Percentiles rank a stretch among this genome's conserved stretches.
These are phyloP conservation scores for Alnus glutinosa DNA, from an alignment of 306 rosid species.

Conservation along the genomic window DNA sequence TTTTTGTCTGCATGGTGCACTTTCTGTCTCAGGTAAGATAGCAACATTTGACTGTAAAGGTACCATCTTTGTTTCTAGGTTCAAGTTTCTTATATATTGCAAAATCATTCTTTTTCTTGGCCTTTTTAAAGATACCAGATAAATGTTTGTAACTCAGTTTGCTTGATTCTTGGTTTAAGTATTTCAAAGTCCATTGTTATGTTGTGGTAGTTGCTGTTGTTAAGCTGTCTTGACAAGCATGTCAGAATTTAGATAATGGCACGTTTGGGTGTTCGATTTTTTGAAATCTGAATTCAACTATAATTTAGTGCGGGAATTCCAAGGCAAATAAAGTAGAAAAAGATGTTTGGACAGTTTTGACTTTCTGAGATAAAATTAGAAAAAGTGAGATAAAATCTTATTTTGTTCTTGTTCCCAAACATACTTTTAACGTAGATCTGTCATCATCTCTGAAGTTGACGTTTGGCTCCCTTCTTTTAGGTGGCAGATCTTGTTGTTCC, in stretches of 20 bases:
- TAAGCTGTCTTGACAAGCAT: not conserved
- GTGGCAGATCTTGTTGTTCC: constrained; percentile 91
- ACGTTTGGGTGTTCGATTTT: too few relatives aligned
- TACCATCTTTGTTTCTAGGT: not conserved
- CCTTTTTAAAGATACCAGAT: not conserved
- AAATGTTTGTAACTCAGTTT: constrained; percentile 2
- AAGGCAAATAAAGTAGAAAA: too few relatives aligned
- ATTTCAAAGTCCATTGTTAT: constrained; percentile 14
- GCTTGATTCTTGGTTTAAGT: constrained; percentile 10
- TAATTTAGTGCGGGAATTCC: too few relatives aligned
- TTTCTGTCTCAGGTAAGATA: not conserved
- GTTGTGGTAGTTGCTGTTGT: constrained; percentile 17
- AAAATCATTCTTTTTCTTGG: not conserved
- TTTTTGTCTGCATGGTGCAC: not conserved
- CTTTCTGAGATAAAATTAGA: too few relatives aligned
- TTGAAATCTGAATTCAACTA: too few relatives aligned
- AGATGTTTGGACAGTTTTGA: too few relatives aligned
- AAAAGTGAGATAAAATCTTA: too few relatives aligned
- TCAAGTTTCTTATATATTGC: not conserved
- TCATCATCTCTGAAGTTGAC: constrained; percentile 10
- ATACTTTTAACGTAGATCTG: not conserved
- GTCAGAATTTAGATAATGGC: not conserved
- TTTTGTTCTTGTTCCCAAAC: too few relatives aligned
- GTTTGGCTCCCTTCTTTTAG: constrained; percentile 38
- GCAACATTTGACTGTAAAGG: not conserved